Percentiles rank a stretch among this genome's conserved stretches.
Conservation (phyloP, 1,284 basidiomycete species). For the Sutorius eximius region DNA sequence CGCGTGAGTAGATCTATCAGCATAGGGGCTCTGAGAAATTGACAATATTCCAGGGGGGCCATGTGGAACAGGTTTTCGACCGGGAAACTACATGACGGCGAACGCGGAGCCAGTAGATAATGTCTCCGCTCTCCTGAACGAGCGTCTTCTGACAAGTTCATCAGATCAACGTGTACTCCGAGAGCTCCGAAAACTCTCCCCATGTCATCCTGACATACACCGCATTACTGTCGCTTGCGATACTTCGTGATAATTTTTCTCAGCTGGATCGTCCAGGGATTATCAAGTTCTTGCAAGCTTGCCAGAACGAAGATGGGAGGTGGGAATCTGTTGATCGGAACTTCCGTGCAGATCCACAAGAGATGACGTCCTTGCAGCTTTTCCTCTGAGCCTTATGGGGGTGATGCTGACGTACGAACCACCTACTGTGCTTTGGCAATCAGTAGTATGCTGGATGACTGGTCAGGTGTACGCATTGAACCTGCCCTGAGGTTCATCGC, state of each 20-base stretch:
- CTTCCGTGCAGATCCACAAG: neutral
- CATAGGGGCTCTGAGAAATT: neutral
- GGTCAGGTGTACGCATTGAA: slow-evolving; percentile 68
- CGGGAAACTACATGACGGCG: slow-evolving; percentile 65
- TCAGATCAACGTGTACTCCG: slow-evolving; percentile 39
- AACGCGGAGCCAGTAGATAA: slow-evolving; percentile 15
- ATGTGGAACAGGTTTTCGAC: slow-evolving; percentile 73
- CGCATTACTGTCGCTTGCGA: slow-evolving; percentile 75
- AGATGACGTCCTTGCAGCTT: slow-evolving; percentile 52
- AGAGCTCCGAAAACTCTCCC: slow-evolving; percentile 56
- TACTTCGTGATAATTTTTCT: slow-evolving; percentile 79
- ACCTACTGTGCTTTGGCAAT: slow-evolving; percentile 89
- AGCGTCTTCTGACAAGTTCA: slow-evolving; percentile 10
- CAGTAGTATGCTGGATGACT: slow-evolving; percentile 74
- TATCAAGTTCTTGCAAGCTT: slow-evolving; percentile 60
- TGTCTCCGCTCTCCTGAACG: slow-evolving; percentile 1
- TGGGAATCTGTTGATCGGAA: slow-evolving; percentile 32
- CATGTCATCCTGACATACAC: slow-evolving; percentile 95
- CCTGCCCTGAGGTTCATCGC: slow-evolving; percentile 63
- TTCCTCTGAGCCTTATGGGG: slow-evolving; percentile 63
- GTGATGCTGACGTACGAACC: slow-evolving; percentile 78
- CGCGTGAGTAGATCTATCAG: slow-evolving; percentile 42
- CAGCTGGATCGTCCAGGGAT: slow-evolving; percentile 66
- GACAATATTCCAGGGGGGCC: slow-evolving; percentile 38
- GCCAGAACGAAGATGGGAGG: slow-evolving; percentile 84